Evolutionary conservation across 1,284 basidiomycete genomes (phyloP).

Genomic region (Anthracocystis setariae): DNA sequence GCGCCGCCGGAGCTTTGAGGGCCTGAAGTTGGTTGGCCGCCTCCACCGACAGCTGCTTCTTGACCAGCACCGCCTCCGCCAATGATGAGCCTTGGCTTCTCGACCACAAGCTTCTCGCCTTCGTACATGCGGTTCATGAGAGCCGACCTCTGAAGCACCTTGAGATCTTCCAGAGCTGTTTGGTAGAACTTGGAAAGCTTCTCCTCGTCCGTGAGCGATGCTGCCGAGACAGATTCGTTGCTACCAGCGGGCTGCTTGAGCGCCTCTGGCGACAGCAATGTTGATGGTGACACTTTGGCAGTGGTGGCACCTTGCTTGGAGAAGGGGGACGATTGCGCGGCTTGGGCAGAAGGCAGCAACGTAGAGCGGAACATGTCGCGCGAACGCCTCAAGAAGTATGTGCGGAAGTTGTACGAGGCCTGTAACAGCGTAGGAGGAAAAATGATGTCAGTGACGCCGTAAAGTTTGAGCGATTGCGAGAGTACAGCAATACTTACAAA

Average conservation of each 20-base stretch:
- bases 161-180: constrained; percentile 58
- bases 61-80: constrained; percentile 55
- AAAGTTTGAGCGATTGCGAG: not conserved
- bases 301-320: constrained; percentile 57
- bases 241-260: constrained; percentile 20
- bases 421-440: constrained; percentile 10
- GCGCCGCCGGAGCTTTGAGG: constrained; percentile 46
- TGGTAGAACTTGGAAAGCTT: constrained; percentile 58
- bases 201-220: constrained; percentile 36
- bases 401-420: constrained; percentile 67
- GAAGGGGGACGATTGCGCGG: constrained; percentile 51
- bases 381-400: constrained; percentile 65
- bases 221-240: constrained; percentile 33
- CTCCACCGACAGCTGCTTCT: constrained; percentile 48
- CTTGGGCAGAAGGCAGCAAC: constrained; percentile 46
- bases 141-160: constrained; percentile 63
- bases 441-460: not conserved
- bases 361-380: constrained; percentile 64
- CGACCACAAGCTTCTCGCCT: constrained; percentile 65
- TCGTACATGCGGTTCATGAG: constrained; percentile 65
- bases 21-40: constrained; percentile 45
- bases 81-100: constrained; percentile 58
- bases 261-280: constrained; percentile 43
- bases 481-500: constrained; percentile 55
- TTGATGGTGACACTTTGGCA: constrained; percentile 49